Evolutionary conservation across 2,329 filamentous ascomycete genomes (phyloP), one percentile per base, ranked within the genome.

Genomic region (Sarocladiaceae sp.): DNA sequence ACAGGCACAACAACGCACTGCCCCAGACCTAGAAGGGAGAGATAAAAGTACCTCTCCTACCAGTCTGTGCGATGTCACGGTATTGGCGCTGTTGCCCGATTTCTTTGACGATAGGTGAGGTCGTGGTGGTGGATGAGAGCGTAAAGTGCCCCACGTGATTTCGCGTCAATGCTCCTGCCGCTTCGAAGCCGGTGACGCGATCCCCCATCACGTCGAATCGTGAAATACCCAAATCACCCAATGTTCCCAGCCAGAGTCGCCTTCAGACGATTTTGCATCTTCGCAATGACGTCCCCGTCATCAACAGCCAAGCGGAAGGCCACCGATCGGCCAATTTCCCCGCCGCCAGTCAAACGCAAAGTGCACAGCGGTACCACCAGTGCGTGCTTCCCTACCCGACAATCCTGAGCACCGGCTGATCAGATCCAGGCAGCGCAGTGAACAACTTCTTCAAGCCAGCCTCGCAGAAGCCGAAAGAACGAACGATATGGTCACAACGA

Each of bases 381-480:
- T 76, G 54, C 49, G 68, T 46, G 31, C 27, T 4, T 15, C 27
- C 16, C 18, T 7, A 13, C 7, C 6, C 20, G 2, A 9, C 1
- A 2, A 15, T 12, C 29, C 23, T 39, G 34, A 18, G 12, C 3
- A 6, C 18, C 32, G 12, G 21, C 52, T 60, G 46, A 59, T 29
- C 27, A 40, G 34, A 31, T 20, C 10, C 3, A 87, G 83, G 80
- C 60, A 79, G 65, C 48, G 80, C 84, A 1, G 80, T 95, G 1
- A 77, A 85, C 16, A 88, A 77, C 44, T 97, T 97, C 69, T 97
- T 97, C 65, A 95, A 83, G 0, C 90, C 90, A 0, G 60, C 76
- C 0, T 96, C 89, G 0, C 80, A 95, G 61, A 96, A 94, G 60
- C 80, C 84, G 24, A 86, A 87, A 12, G 83, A 90, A 41, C 78